Evolutionary conservation across 805 yeast genomes (phyloP).

Genomic region (Ogataea sp.): DNA sequence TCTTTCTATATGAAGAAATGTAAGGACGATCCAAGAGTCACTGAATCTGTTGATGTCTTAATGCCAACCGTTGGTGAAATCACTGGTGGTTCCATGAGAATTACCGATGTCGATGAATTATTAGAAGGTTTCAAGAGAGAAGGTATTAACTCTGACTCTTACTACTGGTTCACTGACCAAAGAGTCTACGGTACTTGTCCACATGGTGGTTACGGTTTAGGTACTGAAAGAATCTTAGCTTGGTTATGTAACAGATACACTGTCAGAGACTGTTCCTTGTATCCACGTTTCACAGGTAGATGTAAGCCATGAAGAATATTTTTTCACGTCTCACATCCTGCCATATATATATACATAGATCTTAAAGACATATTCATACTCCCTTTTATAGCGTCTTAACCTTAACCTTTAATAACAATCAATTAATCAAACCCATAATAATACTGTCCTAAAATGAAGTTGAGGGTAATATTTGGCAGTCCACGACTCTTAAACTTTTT

Average conservation of each 20-base stretch:
- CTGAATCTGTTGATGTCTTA: constrained; percentile 96
- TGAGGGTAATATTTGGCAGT: background rate
- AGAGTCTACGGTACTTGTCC: constrained; percentile 97
- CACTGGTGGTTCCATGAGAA: constrained; percentile 99
- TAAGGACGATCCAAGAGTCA: constrained; percentile 83
- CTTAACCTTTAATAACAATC: too few relatives aligned
- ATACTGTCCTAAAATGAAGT: too few relatives aligned
- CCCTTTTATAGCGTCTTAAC: too few relatives aligned
- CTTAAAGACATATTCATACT: too few relatives aligned
- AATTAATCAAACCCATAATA: too few relatives aligned
- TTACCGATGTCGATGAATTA: constrained; percentile 70
- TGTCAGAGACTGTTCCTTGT: constrained; percentile 95
- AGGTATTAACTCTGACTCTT: constrained; percentile 69
- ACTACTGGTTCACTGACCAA: constrained; percentile 95
- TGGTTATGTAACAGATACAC: constrained; percentile 98
- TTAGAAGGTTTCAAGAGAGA: constrained; percentile 91
- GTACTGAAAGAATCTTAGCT: constrained; percentile 96
- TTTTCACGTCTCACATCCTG: background rate
- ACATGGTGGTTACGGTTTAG: constrained; percentile 98
- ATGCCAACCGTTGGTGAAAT: constrained; percentile 99
- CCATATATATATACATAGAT: background rate
- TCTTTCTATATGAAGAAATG: constrained; percentile 97
- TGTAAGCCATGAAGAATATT: constrained; percentile 59
- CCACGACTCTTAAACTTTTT: background rate
- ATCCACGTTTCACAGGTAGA: constrained; percentile 97